These are phyloP conservation scores for Hondaea fermentalgiana DNA, from an alignment of 108 stramenopile species.

Conservation along the genomic window DNA sequence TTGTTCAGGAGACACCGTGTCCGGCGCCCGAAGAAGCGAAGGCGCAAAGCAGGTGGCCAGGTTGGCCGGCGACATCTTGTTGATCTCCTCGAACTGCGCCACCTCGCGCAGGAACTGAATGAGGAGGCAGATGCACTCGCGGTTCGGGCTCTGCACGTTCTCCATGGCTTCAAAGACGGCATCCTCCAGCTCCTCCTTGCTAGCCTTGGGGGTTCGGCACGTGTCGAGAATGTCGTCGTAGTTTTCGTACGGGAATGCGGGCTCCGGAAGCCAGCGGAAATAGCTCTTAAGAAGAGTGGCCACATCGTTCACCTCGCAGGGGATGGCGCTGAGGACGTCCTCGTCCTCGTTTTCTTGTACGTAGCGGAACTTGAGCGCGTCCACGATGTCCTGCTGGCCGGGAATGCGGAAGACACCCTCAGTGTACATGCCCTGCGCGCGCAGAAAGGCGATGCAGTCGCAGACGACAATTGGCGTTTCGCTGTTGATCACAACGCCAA, in stretches of 20 bases:
- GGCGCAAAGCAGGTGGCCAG: slow-evolving; percentile 3
- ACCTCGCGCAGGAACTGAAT: not conserved
- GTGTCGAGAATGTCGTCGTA: not conserved
- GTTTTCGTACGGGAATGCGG: not conserved
- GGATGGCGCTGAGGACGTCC: not conserved
- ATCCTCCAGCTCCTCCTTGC: not conserved
- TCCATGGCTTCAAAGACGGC: not conserved
- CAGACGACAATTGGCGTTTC: slow-evolving; percentile 1
- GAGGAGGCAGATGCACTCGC: not conserved
- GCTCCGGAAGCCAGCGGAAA: not conserved
- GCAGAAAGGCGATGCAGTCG: slow-evolving; percentile 6
- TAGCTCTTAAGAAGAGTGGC: not conserved
- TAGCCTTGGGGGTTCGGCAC: not conserved
- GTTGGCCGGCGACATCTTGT: not conserved
- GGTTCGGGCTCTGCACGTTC: not conserved
- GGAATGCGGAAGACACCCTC: slow-evolving; percentile 2
- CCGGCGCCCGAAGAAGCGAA: not conserved
- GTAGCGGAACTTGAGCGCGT: not conserved
- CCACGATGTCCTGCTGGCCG: slow-evolving; percentile 8
- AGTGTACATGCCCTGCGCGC: slow-evolving; percentile 2
- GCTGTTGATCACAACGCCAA: not conserved
- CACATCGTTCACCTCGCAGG: slow-evolving; percentile 5
- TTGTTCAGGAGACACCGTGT: not conserved
- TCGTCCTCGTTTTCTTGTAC: not conserved
- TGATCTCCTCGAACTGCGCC: slow-evolving; percentile 1